Conservation (phyloP, 2,329 filamentous ascomycete species). For the Rhynchosporium secalis region DNA sequence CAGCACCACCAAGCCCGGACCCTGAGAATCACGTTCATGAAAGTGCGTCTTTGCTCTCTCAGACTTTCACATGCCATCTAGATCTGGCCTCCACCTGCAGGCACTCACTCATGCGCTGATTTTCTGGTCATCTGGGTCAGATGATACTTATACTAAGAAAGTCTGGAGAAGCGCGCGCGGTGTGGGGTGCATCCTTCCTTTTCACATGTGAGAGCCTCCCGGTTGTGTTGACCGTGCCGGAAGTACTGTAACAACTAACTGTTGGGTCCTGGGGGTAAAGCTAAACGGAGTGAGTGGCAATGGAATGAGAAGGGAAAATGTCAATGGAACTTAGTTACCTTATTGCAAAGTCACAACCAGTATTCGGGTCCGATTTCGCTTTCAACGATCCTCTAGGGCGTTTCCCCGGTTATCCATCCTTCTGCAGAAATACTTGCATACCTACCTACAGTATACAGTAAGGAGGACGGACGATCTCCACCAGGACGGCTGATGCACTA, state of each 20-base stretch:
- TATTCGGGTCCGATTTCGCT: constrained; percentile 1
- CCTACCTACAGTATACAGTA: not conserved
- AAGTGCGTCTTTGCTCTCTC: not conserved
- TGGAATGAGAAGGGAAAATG: not conserved
- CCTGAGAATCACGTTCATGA: constrained; percentile 16
- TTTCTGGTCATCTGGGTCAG: constrained; percentile 18
- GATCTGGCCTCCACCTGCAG: not conserved
- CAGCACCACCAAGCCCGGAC: not conserved
- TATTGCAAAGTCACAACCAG: not conserved
- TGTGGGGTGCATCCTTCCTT: constrained; percentile 16
- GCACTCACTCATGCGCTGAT: constrained; percentile 15
- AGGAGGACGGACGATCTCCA: not conserved
- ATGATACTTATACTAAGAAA: constrained; percentile 17
- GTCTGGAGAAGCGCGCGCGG: constrained; percentile 20
- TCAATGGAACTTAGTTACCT: too few species aligned
- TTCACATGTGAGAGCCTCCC: constrained; percentile 8
- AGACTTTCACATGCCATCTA: constrained; percentile 24
- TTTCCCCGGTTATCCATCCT: too few species aligned
- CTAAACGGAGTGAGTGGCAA: not conserved
- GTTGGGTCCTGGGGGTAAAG: not conserved
- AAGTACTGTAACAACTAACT: not conserved
- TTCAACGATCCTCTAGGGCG: not conserved
- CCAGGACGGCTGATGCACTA: not conserved
- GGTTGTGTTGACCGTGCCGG: not conserved
- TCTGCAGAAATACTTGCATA: too few species aligned